Conservation (phyloP, 2,329 filamentous ascomycete species). For the Sporothrix dimorphospora region DNA sequence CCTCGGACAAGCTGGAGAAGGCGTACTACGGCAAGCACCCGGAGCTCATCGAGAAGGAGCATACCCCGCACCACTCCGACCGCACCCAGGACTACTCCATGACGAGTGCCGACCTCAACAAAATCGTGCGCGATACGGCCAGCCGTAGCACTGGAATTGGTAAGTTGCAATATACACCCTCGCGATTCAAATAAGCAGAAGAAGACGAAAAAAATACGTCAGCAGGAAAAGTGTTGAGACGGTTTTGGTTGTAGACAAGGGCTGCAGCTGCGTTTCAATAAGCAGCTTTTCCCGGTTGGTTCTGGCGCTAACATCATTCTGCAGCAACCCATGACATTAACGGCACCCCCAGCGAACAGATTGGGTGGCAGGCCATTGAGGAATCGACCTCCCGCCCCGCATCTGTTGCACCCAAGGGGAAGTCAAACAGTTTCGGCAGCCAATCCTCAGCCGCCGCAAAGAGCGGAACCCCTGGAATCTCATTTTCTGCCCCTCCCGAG, state of each 20-base stretch:
- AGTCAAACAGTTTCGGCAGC: slow-evolving; percentile 31
- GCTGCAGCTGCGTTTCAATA: background rate
- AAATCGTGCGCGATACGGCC: slow-evolving; percentile 76
- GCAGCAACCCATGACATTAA: slow-evolving; percentile 65
- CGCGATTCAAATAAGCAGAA: background rate
- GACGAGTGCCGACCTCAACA: slow-evolving; percentile 88
- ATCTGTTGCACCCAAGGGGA: slow-evolving; percentile 31
- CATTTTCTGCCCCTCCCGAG: slow-evolving; percentile 39
- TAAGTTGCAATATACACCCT: slow-evolving; percentile 43
- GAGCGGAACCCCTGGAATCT: slow-evolving; percentile 38
- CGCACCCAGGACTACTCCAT: slow-evolving; percentile 74
- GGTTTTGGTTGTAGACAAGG: background rate
- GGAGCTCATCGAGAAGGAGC: slow-evolving; percentile 75
- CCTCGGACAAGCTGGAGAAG: slow-evolving; percentile 82
- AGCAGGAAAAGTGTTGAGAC: background rate
- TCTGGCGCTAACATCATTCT: slow-evolving; percentile 38
- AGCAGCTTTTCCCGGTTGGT: slow-evolving; percentile 17
- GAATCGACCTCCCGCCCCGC: slow-evolving; percentile 71
- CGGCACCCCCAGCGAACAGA: slow-evolving; percentile 85
- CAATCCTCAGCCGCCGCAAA: slow-evolving; percentile 37
- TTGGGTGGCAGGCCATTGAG: slow-evolving; percentile 85
- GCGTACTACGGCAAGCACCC: slow-evolving; percentile 94
- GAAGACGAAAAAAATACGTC: no score
- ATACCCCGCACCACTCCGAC: slow-evolving; percentile 59
- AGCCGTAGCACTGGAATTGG: slow-evolving; percentile 56